phyloP scores from a whole-genome alignment of 305 asterid genomes.

The Fraxinus sp. region DNA sequence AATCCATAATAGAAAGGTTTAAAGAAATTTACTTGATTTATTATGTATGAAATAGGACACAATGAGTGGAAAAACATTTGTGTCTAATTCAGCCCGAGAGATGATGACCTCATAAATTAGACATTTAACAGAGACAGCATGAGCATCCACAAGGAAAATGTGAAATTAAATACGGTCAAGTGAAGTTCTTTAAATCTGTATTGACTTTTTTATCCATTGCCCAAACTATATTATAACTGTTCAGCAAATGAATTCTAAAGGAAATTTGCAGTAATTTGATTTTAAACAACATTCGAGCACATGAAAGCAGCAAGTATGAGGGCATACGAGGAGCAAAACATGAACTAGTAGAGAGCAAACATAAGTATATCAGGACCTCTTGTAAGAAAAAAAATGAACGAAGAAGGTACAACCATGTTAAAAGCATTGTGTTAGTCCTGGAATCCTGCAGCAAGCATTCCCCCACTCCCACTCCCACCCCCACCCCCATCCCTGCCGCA shows the following conservation, averaged over 20 bases:
- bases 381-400: not conserved
- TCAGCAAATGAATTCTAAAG: not conserved
- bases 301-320: constrained; percentile 3
- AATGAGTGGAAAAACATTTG: not conserved
- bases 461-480: not conserved
- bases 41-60: constrained; percentile 3
- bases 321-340: not conserved
- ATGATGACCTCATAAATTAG: constrained; percentile 7
- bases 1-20: constrained; percentile 30
- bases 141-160: constrained; percentile 3
- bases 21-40: constrained; percentile 7
- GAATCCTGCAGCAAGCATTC: not conserved
- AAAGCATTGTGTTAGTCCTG: not conserved
- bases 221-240: not conserved
- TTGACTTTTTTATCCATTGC: not conserved
- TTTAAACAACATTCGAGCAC: not conserved
- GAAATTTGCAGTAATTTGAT: not conserved
- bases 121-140: not conserved
- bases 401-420: not conserved
- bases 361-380: not conserved
- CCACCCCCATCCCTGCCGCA: not conserved
- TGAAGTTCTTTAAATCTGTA: not conserved
- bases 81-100: not conserved
- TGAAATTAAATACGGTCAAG: not conserved
- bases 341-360: not conserved